phyloP scores from a whole-genome alignment of 2,329 filamentous ascomycete species.

The Septoria linicola region DNA sequence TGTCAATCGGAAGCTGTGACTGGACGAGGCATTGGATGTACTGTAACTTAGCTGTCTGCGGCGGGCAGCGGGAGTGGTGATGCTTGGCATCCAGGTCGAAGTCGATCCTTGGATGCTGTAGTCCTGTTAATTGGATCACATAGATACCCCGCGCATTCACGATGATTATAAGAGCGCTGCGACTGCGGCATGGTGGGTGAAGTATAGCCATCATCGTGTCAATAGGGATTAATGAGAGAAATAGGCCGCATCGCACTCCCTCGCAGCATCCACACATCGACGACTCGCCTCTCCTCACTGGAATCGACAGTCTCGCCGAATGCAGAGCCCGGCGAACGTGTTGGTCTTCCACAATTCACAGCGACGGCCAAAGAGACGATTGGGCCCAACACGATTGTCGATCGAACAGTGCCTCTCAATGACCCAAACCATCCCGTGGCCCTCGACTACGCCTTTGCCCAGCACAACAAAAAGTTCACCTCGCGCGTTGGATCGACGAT shows the following conservation, averaged over 20 bases:
- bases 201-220: no score
- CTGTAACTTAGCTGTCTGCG: no score
- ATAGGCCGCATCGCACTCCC: constrained; percentile 45
- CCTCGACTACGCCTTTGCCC: constrained; percentile 45
- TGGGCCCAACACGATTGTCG: constrained; percentile 23
- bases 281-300: constrained; percentile 35
- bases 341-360: constrained; percentile 7
- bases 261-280: constrained; percentile 26
- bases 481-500: constrained; percentile 42
- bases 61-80: background rate
- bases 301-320: constrained; percentile 22
- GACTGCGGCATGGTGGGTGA: constrained; percentile 41
- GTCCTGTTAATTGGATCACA: no score
- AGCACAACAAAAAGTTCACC: constrained; percentile 43
- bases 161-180: constrained; percentile 48
- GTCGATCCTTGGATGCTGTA: no score
- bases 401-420: constrained; percentile 36
- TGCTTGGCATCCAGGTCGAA: constrained; percentile 1
- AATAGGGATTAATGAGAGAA: no score
- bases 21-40: no score
- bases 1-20: no score
- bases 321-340: constrained; percentile 10
- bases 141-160: no score
- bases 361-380: constrained; percentile 8
- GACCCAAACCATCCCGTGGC: constrained; percentile 39